Evolutionary conservation across 495 filamentous ascomycete species (phyloP).

Genomic region (Pyronema domesticum): DNA sequence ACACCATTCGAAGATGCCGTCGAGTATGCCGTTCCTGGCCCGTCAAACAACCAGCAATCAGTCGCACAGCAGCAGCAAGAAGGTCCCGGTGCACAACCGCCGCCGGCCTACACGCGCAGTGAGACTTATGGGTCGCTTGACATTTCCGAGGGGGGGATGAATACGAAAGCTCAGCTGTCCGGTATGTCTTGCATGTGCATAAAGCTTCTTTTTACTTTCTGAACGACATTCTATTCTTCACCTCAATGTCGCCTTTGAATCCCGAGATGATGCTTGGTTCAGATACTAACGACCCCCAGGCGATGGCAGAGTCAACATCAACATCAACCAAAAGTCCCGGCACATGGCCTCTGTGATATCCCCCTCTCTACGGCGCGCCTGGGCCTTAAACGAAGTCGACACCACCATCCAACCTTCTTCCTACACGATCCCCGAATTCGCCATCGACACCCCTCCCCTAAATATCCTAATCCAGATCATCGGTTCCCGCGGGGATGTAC

Average conservation of each 20-base stretch:
- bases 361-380: slow-evolving; percentile 44
- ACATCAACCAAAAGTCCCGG: slow-evolving; percentile 45
- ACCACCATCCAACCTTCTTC: slow-evolving; percentile 28
- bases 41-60: not conserved
- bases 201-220: not conserved
- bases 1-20: not conserved
- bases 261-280: slow-evolving; percentile 57
- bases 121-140: slow-evolving; percentile 33
- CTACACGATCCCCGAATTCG: slow-evolving; percentile 36
- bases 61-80: slow-evolving; percentile 13
- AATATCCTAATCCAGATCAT: slow-evolving; percentile 70
- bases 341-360: slow-evolving; percentile 47
- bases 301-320: slow-evolving; percentile 55
- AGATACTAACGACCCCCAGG: slow-evolving; percentile 45
- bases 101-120: slow-evolving; percentile 31
- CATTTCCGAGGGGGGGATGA: slow-evolving; percentile 34
- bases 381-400: slow-evolving; percentile 24
- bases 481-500: slow-evolving; percentile 56
- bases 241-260: not conserved
- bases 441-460: slow-evolving; percentile 27
- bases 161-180: slow-evolving; percentile 35
- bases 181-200: slow-evolving; percentile 15
- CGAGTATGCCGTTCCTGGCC: not conserved
- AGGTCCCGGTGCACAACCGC: slow-evolving; percentile 21
- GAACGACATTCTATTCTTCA: not conserved